Conservation (phyloP, 139 green algal species). For the Chlorella ohadii region DNA sequence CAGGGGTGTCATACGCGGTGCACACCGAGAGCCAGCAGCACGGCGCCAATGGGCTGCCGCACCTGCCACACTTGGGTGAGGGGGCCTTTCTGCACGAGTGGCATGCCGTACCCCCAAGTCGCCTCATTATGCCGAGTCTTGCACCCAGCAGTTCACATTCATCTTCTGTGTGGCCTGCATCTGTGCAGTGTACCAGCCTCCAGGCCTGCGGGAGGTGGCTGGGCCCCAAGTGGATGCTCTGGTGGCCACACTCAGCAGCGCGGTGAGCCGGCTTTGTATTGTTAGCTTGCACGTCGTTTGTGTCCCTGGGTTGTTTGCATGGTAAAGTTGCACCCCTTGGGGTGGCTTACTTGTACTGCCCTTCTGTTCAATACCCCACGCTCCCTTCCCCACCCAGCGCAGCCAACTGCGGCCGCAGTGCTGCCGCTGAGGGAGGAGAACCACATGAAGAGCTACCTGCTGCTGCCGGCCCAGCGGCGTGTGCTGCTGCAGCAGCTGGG, state of each 20-base stretch:
- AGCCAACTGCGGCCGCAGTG: conserved; percentile 24
- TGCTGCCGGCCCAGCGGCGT: conserved; percentile 25
- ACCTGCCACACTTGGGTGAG: conserved; percentile 49
- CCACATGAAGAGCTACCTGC: conserved; percentile 54
- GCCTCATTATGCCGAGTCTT: no score
- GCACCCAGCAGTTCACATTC: no score
- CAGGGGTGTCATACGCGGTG: conserved; percentile 56
- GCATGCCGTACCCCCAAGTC: no score
- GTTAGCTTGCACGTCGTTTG: no score
- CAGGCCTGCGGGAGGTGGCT: not conserved
- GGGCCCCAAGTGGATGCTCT: not conserved
- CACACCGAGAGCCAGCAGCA: conserved; percentile 48
- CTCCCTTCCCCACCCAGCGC: not conserved
- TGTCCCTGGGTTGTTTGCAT: no score
- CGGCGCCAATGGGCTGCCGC: not conserved
- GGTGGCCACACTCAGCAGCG: not conserved
- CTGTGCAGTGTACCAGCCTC: conserved; percentile 38
- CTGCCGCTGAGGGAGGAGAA: conserved; percentile 38
- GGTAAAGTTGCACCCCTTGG: no score
- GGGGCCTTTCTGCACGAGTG: no score
- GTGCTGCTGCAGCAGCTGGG: conserved; percentile 24
- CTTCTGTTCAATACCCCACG: no score
- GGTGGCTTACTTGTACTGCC: no score
- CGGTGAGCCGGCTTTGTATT: conserved; percentile 5
- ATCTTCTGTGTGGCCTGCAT: no score